Evolutionary conservation across 129 eudicot species (phyloP).

Genomic region (Helichrysum umbraculigerum): DNA sequence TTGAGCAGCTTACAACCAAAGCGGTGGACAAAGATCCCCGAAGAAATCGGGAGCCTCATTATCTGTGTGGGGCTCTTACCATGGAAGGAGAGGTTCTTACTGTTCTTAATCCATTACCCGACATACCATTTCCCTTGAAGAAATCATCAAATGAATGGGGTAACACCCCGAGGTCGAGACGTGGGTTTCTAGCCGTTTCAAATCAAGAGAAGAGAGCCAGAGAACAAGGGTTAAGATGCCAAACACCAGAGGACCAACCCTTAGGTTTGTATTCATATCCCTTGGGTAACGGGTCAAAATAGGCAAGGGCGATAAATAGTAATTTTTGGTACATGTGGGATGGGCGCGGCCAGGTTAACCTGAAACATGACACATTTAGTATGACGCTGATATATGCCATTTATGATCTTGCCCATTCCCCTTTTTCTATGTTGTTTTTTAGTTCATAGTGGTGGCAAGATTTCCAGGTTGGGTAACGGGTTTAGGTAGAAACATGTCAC

Average conservation of each 20-base stretch:
- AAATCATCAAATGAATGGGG: slow-evolving; percentile 48
- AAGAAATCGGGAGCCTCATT: slow-evolving; percentile 71
- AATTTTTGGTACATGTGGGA: not conserved
- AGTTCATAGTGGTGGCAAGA: too few species aligned
- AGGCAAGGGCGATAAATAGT: not conserved
- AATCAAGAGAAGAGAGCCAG: slow-evolving; percentile 59
- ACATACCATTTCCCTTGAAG: slow-evolving; percentile 53
- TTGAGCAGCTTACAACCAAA: slow-evolving; percentile 59
- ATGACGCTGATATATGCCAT: not conserved
- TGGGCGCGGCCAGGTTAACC: not conserved
- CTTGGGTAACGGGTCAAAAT: not conserved
- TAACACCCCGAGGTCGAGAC: slow-evolving; percentile 51
- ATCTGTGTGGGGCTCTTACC: slow-evolving; percentile 69
- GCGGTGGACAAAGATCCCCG: slow-evolving; percentile 65
- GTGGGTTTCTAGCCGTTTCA: slow-evolving; percentile 35
- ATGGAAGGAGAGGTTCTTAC: slow-evolving; percentile 56
- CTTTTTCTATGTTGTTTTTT: not conserved
- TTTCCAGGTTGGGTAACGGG: too few species aligned
- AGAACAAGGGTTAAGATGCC: slow-evolving; percentile 36
- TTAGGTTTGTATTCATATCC: slow-evolving; percentile 37
- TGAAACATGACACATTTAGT: too few species aligned
- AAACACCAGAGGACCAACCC: slow-evolving; percentile 35
- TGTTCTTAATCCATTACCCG: slow-evolving; percentile 44
- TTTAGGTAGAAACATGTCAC: too few species aligned
- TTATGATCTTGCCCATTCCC: not conserved